phyloP scores from a whole-genome alignment of 169 alveolate species.

The Plasmodium malariae region DNA sequence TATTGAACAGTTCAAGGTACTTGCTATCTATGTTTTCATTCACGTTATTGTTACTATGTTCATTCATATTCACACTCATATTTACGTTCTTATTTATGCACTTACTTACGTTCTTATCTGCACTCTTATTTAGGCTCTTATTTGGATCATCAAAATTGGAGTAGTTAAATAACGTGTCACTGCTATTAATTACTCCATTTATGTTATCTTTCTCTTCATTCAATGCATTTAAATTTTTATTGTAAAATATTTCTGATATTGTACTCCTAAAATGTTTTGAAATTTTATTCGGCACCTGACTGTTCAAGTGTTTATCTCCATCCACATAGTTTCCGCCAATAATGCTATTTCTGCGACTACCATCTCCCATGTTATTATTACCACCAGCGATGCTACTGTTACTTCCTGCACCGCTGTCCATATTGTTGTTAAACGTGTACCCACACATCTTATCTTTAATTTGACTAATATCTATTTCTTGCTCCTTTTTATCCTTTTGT shows the following conservation, averaged over 20 bases:
- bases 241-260: conserved; percentile 20
- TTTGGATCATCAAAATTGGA: not conserved
- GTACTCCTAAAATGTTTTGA: conserved; percentile 13
- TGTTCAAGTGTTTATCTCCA: no score
- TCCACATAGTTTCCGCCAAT: not conserved
- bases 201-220: conserved; percentile 13
- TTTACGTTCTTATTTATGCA: not conserved
- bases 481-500: not conserved
- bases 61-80: not conserved
- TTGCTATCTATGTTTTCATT: conserved; percentile 9
- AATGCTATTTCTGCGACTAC: not conserved
- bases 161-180: no score
- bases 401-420: not conserved
- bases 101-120: not conserved
- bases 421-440: no score
- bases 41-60: not conserved
- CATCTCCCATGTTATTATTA: not conserved
- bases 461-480: not conserved
- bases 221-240: conserved; percentile 15
- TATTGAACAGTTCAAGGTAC: not conserved
- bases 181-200: no score
- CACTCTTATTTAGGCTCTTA: not conserved
- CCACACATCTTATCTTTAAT: no score
- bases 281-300: not conserved
- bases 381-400: not conserved